Percentiles rank a stretch among this genome's conserved stretches.
Evolutionary conservation across 2,329 filamentous ascomycete species (phyloP).

Genomic region (Fusarium sp.): DNA sequence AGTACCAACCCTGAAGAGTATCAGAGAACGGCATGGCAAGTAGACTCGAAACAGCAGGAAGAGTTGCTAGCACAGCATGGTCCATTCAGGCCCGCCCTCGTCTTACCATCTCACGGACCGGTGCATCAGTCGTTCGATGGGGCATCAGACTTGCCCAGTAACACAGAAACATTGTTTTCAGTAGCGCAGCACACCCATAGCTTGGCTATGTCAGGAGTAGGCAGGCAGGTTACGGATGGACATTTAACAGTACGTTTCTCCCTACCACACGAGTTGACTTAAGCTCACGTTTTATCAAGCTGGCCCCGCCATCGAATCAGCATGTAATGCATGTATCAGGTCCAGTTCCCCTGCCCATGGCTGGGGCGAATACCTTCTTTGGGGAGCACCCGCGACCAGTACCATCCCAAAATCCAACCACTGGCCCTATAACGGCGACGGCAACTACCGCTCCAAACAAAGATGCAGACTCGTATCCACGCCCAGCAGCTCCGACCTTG

Average conservation of each 20-base stretch:
- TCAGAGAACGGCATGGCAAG: constrained; percentile 33
- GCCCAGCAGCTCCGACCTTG: background rate
- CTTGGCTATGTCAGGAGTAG: background rate
- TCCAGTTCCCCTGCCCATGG: constrained; percentile 52
- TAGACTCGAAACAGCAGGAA: constrained; percentile 24
- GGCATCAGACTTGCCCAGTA: constrained; percentile 26
- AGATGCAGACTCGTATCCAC: background rate
- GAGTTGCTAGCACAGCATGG: constrained; percentile 13
- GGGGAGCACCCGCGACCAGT: constrained; percentile 30
- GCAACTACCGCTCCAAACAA: background rate
- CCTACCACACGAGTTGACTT: background rate
- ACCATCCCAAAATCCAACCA: background rate
- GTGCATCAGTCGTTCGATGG: constrained; percentile 31
- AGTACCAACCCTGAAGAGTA: constrained; percentile 54
- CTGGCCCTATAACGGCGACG: background rate
- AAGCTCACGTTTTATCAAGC: constrained; percentile 19
- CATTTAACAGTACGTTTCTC: constrained; percentile 16
- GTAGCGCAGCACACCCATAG: background rate
- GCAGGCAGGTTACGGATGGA: background rate
- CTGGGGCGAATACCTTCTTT: constrained; percentile 58
- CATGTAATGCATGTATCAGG: constrained; percentile 4
- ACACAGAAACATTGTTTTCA: background rate
- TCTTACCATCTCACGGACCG: constrained; percentile 8
- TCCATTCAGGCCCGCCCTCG: background rate
- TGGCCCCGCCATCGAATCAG: constrained; percentile 6